Conservation (phyloP, 1,139 yeast genomes). For the Pichia sp. region DNA sequence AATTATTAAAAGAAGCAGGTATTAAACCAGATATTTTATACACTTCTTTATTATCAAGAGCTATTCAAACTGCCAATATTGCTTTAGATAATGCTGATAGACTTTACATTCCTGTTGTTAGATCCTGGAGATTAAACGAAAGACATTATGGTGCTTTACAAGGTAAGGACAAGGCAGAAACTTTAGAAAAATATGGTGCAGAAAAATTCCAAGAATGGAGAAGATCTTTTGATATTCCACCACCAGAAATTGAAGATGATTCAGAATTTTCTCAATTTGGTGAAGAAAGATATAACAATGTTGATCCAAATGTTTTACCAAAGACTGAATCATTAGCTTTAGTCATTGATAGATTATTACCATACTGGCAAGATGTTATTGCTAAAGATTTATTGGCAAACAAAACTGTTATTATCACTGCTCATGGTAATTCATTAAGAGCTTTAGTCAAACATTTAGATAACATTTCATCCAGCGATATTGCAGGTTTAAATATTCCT, state of each 20-base stretch:
- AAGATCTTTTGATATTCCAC: constrained; percentile 96
- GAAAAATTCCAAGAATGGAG: constrained; percentile 97
- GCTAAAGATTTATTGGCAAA: constrained; percentile 77
- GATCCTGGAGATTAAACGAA: constrained; percentile 97
- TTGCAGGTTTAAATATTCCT: constrained; percentile 93
- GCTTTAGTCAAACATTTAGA: constrained; percentile 96
- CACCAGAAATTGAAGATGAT: constrained; percentile 76
- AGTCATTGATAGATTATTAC: constrained; percentile 94
- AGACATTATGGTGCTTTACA: constrained; percentile 99
- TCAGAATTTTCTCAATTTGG: constrained; percentile 79
- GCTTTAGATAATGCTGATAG: constrained; percentile 88
- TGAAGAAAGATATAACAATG: constrained; percentile 76
- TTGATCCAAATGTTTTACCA: constrained; percentile 84
- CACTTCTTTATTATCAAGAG: constrained; percentile 91
- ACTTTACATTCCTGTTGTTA: constrained; percentile 84
- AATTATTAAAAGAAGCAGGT: constrained; percentile 79
- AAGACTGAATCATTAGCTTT: constrained; percentile 90
- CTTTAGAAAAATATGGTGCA: constrained; percentile 80
- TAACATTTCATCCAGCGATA: constrained; percentile 84
- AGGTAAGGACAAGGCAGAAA: constrained; percentile 96
- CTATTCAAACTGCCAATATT: constrained; percentile 96
- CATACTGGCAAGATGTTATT: constrained; percentile 96
- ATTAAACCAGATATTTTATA: constrained; percentile 80
- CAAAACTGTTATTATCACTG: constrained; percentile 89
- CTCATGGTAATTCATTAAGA: constrained; percentile 98